phyloP scores from a whole-genome alignment of 2,329 filamentous ascomycete species.

The Chaetomium olivaceum region DNA sequence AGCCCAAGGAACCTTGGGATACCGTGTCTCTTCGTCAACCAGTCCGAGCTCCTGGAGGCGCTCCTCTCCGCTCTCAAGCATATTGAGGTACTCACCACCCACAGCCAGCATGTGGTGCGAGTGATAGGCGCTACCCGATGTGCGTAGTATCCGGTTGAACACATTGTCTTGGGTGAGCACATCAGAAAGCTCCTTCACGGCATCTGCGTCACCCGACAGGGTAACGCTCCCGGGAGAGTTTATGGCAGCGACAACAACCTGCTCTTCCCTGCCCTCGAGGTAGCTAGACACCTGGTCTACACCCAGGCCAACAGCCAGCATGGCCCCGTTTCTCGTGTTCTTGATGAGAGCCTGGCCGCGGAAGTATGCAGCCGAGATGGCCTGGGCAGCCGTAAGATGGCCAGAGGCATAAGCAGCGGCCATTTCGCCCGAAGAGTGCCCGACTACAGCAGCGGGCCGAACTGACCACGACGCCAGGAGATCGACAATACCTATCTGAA shows the following conservation, averaged over 20 bases:
- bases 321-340: conserved; percentile 39
- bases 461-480: conserved; percentile 40
- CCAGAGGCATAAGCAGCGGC: conserved; percentile 52
- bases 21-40: background rate
- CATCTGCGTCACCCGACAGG: conserved; percentile 37
- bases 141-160: conserved; percentile 29
- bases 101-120: conserved; percentile 34
- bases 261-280: conserved; percentile 25
- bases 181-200: conserved; percentile 23
- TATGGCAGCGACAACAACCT: conserved; percentile 36
- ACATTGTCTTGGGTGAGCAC: conserved; percentile 21
- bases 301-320: conserved; percentile 51
- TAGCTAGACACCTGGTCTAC: conserved; percentile 35
- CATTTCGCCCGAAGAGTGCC: conserved; percentile 54
- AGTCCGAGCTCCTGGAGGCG: background rate
- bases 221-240: conserved; percentile 44
- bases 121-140: conserved; percentile 37
- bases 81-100: background rate
- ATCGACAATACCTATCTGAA: conserved; percentile 46
- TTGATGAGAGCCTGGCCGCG: conserved; percentile 38
- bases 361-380: conserved; percentile 49
- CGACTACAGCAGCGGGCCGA: conserved; percentile 40
- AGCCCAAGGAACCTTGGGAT: background rate
- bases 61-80: background rate
- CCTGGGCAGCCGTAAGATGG: conserved; percentile 42